Base-by-base conservation (phyloP, 116 monocot genomes). In the Trichopus zeylanicus region DNA sequence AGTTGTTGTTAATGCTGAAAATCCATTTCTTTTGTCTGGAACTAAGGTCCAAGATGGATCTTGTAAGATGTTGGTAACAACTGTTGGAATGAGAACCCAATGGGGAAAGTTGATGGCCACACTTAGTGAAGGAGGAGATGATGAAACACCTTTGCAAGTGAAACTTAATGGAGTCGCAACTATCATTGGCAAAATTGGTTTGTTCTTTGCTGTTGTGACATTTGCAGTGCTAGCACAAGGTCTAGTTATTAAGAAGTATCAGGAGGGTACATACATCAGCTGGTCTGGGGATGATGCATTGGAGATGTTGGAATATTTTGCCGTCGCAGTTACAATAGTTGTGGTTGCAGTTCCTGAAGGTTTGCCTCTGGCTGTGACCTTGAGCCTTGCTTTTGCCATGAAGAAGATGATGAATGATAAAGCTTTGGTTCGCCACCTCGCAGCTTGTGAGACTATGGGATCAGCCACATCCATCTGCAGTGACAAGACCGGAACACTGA, bases 321-420 rank as follows among this genome's bases (percentile, higher is more conserved):
- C 89, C 0, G 71, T 84, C 75, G 84, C 89, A n/a, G 89, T 89
- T 31, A 89, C 89, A 1, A 89, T 89, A 57, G 84, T 89, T 21
- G 88, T 89, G 16, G 88, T 89, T 71, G 88, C 88, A 32, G 88
- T 89, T 60, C 88, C 88, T 16, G 88, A 89, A 70, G 88, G 88
- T 19, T 66, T 89, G 51, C 88, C 88, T 7, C 77, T 89, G 30
- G 88, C 83, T 19, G 84, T 89, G 25, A 89, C 88, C 8, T 53
- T 89, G 37, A 89, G 88, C 60, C 81, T 89, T 56, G 88, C 88
- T 51, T 89, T 89, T 70, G 83, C 88, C 32, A 89, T 89, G 88
- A 89, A 89, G 65, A 89, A 89, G 53, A 80, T 89, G 83, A 89
- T 89, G 88, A 77, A 84, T 65, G 88, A 89, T 53, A 89, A 80